Evolutionary conservation across 2,329 filamentous ascomycete genomes (phyloP).

Genomic region (Fusarium guadeloupense): DNA sequence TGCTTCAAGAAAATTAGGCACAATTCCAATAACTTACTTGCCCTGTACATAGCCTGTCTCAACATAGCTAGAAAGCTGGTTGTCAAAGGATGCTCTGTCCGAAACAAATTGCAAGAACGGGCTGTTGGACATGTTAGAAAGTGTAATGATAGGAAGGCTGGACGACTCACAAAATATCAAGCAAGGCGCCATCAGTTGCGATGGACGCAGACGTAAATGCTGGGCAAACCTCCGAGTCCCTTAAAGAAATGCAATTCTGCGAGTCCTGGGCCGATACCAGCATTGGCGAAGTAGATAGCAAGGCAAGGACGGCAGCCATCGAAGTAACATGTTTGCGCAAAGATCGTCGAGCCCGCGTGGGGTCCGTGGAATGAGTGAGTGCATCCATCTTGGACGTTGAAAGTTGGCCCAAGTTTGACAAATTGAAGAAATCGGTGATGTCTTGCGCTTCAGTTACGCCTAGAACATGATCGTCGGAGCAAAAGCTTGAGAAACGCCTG

Average conservation of each 20-base stretch:
- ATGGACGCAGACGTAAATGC: slow-evolving; percentile 78
- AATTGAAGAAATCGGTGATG: slow-evolving; percentile 14
- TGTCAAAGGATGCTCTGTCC: slow-evolving; percentile 79
- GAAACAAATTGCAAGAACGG: slow-evolving; percentile 88
- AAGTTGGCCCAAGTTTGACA: slow-evolving; percentile 16
- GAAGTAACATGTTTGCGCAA: slow-evolving; percentile 29
- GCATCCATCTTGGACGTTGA: slow-evolving; percentile 18
- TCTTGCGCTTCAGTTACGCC: slow-evolving; percentile 21
- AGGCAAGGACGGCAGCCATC: slow-evolving; percentile 36
- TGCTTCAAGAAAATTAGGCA: neutral
- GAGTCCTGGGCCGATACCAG: slow-evolving; percentile 50
- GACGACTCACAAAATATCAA: slow-evolving; percentile 69
- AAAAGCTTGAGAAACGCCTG: slow-evolving; percentile 12
- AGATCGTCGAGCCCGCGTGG: slow-evolving; percentile 17
- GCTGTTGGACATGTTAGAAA: slow-evolving; percentile 57
- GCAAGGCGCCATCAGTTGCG: slow-evolving; percentile 67
- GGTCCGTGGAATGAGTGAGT: slow-evolving; percentile 4
- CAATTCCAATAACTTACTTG: slow-evolving; percentile 68
- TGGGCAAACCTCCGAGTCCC: slow-evolving; percentile 74
- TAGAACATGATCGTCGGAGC: slow-evolving; percentile 36
- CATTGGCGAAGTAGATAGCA: slow-evolving; percentile 42
- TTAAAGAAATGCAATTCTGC: slow-evolving; percentile 69
- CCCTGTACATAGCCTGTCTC: slow-evolving; percentile 76
- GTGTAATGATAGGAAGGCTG: neutral
- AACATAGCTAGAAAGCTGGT: slow-evolving; percentile 76